These are phyloP conservation scores for Tagetes patula DNA, from an alignment of 129 eudicot species.

Conservation along the genomic window DNA sequence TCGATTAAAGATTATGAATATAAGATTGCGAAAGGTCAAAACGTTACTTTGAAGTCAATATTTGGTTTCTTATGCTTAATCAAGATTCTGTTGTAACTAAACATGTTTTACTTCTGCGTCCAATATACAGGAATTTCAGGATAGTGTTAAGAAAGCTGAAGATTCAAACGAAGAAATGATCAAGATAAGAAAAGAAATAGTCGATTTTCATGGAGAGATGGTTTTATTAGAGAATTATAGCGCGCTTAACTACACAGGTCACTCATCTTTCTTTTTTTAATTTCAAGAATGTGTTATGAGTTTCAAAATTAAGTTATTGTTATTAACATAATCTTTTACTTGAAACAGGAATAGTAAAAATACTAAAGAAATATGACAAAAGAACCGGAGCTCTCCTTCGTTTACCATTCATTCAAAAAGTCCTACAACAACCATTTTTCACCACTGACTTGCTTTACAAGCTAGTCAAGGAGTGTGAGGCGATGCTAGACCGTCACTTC, in stretches of 20 bases:
- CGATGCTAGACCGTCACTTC: constrained; percentile 66
- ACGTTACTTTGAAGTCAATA: constrained; percentile 23
- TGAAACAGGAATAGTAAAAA: constrained; percentile 59
- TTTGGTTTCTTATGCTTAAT: constrained; percentile 4
- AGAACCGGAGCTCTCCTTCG: constrained; percentile 90
- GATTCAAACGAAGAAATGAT: constrained; percentile 56
- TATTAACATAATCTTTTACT: constrained; percentile 7
- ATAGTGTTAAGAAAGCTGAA: constrained; percentile 53
- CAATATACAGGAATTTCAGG: constrained; percentile 58
- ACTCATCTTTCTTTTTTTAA: constrained; percentile 3
- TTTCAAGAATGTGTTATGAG: background rate
- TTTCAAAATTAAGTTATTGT: background rate
- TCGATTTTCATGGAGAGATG: constrained; percentile 95
- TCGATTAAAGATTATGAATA: constrained; percentile 20
- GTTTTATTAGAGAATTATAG: constrained; percentile 87
- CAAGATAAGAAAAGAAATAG: constrained; percentile 69
- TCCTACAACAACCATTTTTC: constrained; percentile 84
- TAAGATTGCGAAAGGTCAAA: constrained; percentile 17
- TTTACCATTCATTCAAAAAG: constrained; percentile 84
- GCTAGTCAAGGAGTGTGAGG: constrained; percentile 88
- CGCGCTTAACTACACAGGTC: constrained; percentile 84
- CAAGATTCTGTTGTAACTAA: constrained; percentile 11
- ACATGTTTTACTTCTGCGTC: constrained; percentile 15
- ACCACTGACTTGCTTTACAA: constrained; percentile 80
- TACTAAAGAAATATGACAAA: constrained; percentile 38